A percentile compares a stretch with the other conserved stretches of the same genome.
phyloP scores from a whole-genome alignment of 768 basidiomycete genomes.

The Kwoniella newhampshirensis region DNA sequence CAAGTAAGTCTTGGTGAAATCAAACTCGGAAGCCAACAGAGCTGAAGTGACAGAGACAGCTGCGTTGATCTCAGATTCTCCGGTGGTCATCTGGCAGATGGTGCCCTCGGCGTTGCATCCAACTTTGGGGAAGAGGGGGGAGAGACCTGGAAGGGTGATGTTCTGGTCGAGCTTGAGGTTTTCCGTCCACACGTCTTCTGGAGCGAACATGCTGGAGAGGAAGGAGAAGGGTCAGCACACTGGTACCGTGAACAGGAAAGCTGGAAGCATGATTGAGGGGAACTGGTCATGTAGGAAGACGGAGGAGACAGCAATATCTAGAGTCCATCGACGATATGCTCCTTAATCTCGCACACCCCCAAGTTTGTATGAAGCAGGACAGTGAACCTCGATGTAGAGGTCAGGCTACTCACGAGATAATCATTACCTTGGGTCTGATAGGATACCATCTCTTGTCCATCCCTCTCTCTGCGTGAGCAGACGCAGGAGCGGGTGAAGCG shows the following conservation, averaged over 20 bases:
- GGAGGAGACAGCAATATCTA: too few species aligned
- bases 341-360: too few species aligned
- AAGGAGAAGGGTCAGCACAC: not conserved
- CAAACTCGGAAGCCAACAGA: slow-evolving; percentile 51
- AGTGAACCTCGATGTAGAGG: too few species aligned
- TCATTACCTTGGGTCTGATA: slow-evolving; percentile 41
- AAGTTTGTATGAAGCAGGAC: too few species aligned
- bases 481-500: slow-evolving; percentile 2
- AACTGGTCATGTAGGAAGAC: too few species aligned
- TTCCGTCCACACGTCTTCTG: slow-evolving; percentile 46
- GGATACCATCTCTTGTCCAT: slow-evolving; percentile 17
- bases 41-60: slow-evolving; percentile 54
- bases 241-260: too few species aligned
- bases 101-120: slow-evolving; percentile 52
- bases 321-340: too few species aligned
- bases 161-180: slow-evolving; percentile 49
- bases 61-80: slow-evolving; percentile 57
- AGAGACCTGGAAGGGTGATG: slow-evolving; percentile 55
- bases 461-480: not conserved
- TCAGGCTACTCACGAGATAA: slow-evolving; percentile 31
- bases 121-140: slow-evolving; percentile 54
- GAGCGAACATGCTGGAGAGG: slow-evolving; percentile 34
- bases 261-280: too few species aligned
- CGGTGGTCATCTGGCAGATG: slow-evolving; percentile 55
- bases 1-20: slow-evolving; percentile 56